Evolutionary conservation across 805 yeast species (phyloP).

Genomic region (Barnettozyma populi): DNA sequence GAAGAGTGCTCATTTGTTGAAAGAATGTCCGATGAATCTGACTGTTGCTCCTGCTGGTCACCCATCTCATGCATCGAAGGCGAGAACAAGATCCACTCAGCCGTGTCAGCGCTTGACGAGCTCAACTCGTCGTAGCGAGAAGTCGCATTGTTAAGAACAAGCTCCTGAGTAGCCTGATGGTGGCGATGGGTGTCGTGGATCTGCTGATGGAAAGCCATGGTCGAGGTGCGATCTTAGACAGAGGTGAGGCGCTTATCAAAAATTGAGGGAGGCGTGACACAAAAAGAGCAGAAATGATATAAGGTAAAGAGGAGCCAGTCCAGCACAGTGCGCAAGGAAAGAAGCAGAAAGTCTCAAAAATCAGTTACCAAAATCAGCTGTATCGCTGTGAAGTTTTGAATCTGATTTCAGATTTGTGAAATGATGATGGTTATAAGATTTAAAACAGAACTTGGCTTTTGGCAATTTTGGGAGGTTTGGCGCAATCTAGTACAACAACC

Average conservation of each 20-base stretch:
- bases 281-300: not conserved
- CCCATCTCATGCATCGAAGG: slow-evolving; percentile 14
- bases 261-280: not conserved
- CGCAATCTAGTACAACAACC: not conserved
- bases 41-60: not conserved
- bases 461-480: not conserved
- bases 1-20: slow-evolving; percentile 10
- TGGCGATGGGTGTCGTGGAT: slow-evolving; percentile 6
- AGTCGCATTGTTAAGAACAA: not conserved
- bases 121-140: slow-evolving; percentile 18
- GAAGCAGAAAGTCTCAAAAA: not conserved
- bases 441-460: not conserved
- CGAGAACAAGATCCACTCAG: slow-evolving; percentile 25
- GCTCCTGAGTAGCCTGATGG: not conserved
- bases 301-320: not conserved
- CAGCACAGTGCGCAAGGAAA: not conserved
- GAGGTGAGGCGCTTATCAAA: not conserved
- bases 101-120: slow-evolving; percentile 21
- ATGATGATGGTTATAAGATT: not conserved
- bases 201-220: slow-evolving; percentile 13
- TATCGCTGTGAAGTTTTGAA: not conserved
- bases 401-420: not conserved
- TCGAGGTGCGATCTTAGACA: not conserved
- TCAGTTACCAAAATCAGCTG: not conserved
- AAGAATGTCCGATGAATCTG: slow-evolving; percentile 13